Evolutionary conservation across 257 asterid species (phyloP).

Genomic region (Solanum ahanhuiri): DNA sequence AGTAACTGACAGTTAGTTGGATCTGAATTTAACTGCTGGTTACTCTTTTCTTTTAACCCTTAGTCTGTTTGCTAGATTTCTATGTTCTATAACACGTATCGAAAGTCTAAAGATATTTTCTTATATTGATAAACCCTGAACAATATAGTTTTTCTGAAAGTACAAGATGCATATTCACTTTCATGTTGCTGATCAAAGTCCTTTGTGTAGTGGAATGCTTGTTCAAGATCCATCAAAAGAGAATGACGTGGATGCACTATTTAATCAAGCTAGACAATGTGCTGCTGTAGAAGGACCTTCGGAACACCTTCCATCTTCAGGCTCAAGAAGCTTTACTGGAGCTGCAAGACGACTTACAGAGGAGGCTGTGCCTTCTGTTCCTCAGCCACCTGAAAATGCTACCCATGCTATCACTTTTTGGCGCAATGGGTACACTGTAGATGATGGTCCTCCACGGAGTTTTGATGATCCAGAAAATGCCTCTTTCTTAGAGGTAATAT

Average conservation of each 20-base stretch:
- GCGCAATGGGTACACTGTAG: slow-evolving; percentile 72
- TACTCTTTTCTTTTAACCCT: neutral
- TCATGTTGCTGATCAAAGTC: neutral
- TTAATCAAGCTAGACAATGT: slow-evolving; percentile 53
- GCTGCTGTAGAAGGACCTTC: slow-evolving; percentile 43
- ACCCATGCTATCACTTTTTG: slow-evolving; percentile 47
- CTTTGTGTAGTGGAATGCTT: slow-evolving; percentile 57
- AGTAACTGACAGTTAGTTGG: neutral
- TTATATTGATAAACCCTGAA: neutral
- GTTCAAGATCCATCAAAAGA: slow-evolving; percentile 64
- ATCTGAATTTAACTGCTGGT: neutral
- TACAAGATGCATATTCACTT: neutral
- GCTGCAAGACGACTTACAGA: slow-evolving; percentile 66
- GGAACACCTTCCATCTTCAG: slow-evolving; percentile 31
- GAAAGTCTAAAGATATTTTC: neutral
- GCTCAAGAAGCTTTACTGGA: slow-evolving; percentile 41
- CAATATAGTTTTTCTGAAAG: neutral
- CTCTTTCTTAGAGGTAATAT: slow-evolving; percentile 58
- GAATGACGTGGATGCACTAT: slow-evolving; percentile 49
- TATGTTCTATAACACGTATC: neutral
- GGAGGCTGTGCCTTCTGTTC: slow-evolving; percentile 34
- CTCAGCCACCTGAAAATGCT: slow-evolving; percentile 43
- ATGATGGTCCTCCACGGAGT: slow-evolving; percentile 69
- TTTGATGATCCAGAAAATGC: slow-evolving; percentile 72
- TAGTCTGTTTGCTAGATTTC: neutral